Percentiles rank a stretch among this genome's conserved stretches.
These are phyloP conservation scores for Eremothecium cymbalariae DNA, from an alignment of 1,139 yeast genomes.

Conservation along the genomic window DNA sequence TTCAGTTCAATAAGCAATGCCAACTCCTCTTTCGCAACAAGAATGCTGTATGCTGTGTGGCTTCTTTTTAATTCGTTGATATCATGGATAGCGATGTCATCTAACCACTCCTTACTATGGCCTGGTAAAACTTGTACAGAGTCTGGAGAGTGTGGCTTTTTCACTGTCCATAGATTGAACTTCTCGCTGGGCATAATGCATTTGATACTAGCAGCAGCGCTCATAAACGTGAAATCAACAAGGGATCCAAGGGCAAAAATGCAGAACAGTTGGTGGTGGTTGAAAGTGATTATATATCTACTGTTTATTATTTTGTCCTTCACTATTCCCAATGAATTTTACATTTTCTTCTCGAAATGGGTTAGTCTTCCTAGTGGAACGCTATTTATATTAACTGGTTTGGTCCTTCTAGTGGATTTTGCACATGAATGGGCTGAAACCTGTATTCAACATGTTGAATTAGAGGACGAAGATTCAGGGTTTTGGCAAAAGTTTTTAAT, in stretches of 20 bases:
- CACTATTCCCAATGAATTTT: conserved; percentile 78
- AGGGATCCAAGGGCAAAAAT: conserved; percentile 70
- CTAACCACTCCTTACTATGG: conserved; percentile 70
- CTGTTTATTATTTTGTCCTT: conserved; percentile 55
- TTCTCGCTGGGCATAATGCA: conserved; percentile 82
- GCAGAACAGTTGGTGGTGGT: conserved; percentile 88
- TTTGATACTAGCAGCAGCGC: conserved; percentile 54
- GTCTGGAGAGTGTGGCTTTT: conserved; percentile 79
- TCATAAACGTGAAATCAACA: conserved; percentile 71
- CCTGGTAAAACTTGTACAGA: conserved; percentile 77
- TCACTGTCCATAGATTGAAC: conserved; percentile 84
- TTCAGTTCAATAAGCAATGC: conserved; percentile 40
- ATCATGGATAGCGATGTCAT: conserved; percentile 78
- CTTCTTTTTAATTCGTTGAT: conserved; percentile 69
- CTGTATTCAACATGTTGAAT: conserved; percentile 82
- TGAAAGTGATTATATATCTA: conserved; percentile 59
- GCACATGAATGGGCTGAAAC: conserved; percentile 99
- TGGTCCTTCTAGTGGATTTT: conserved; percentile 85
- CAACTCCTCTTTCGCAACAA: conserved; percentile 67
- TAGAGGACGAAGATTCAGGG: conserved; percentile 58
- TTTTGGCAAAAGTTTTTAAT: conserved; percentile 78
- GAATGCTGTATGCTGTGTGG: conserved; percentile 76
- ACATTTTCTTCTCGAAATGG: conserved; percentile 84
- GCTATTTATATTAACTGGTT: conserved; percentile 78
- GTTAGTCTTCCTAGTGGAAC: conserved; percentile 80